Evolutionary conservation across 441 rosid genomes (phyloP), one percentile per base, ranked within the genome.

Genomic region (Mallotus repandus): DNA sequence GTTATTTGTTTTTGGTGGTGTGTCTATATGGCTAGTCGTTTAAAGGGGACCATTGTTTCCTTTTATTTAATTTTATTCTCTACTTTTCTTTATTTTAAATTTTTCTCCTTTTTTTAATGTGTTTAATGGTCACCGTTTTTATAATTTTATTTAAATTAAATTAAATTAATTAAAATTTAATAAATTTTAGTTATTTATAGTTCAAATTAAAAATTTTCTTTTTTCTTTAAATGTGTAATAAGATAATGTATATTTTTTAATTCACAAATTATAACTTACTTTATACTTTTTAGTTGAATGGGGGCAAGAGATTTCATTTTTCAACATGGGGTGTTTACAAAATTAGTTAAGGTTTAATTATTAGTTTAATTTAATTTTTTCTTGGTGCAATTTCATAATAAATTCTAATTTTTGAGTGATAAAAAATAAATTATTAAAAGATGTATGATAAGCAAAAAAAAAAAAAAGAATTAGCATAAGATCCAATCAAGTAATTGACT

Each of bases 31-130:
- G 25, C 35, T 29, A 29, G 66, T 74, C 71, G 66, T 76, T 77
- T 71, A 41, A 8, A 11, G 29, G 80, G 85, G 85, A 72, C 84
- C 84, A 54, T 56, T 66, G 72, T 63, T 58, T 25, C 49, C 67
- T 43, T 13, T 35, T 18, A 25, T 25, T 25, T 25, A 25, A 25
- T 25, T 25, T 1, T 25, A 25, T 25, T 25, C 29, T 25, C 29
- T 25, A 25, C 29, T 25, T 50, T 43, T 43, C 46, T 43, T 43
- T 43, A 4, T 43, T 43, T 70, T 9, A 7, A 29, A 13, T 25
- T 3, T n/a, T 53, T 18, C 9, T 10, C 46, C 4, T 18, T 10
- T 65, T 65, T 60, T 25, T 35, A 16, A 61, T 63, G 7, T 49
- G 48, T 21, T 45, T 63, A 38, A 21, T 57, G 43, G 29, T 0